These are phyloP conservation scores for Fusarium mexicanum DNA, from an alignment of 2,329 filamentous ascomycete genomes.

Conservation along the genomic window DNA sequence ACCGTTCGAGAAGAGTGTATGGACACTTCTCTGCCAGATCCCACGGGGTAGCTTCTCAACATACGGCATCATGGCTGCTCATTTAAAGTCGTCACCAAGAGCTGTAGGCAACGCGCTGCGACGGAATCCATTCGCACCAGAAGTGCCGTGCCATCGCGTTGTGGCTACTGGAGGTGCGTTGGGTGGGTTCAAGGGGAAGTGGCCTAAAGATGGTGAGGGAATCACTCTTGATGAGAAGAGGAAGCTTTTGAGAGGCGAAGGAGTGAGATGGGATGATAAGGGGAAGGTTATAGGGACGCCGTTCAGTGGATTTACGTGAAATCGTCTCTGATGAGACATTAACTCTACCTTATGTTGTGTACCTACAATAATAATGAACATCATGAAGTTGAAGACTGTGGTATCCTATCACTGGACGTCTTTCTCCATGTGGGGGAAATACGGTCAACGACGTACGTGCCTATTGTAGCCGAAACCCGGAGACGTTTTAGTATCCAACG, in stretches of 20 bases:
- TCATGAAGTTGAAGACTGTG: neutral
- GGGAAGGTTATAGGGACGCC: slow-evolving; percentile 69
- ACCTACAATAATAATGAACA: neutral
- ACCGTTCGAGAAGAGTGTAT: slow-evolving; percentile 71
- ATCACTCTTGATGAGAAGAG: slow-evolving; percentile 73
- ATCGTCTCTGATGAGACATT: neutral
- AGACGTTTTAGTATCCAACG: neutral
- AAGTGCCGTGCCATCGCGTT: slow-evolving; percentile 83
- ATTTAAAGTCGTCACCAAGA: slow-evolving; percentile 75
- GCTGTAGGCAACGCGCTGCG: slow-evolving; percentile 82
- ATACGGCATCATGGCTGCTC: slow-evolving; percentile 76
- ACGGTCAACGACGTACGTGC: slow-evolving; percentile 26
- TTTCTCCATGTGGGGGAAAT: slow-evolving; percentile 25
- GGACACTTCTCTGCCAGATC: slow-evolving; percentile 78
- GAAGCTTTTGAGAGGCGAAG: slow-evolving; percentile 68
- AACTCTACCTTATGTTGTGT: neutral
- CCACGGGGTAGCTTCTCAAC: slow-evolving; percentile 80
- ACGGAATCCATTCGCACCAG: slow-evolving; percentile 83
- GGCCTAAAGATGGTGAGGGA: slow-evolving; percentile 68
- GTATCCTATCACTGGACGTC: slow-evolving; percentile 12
- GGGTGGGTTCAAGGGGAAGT: slow-evolving; percentile 76
- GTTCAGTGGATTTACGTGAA: slow-evolving; percentile 45
- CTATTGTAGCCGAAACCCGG: slow-evolving; percentile 38
- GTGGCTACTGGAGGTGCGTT: slow-evolving; percentile 77
- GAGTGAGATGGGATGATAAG: slow-evolving; percentile 68